Evolutionary conservation across 2,329 filamentous ascomycete species (phyloP).

Genomic region (Emericellopsis cladophorae): DNA sequence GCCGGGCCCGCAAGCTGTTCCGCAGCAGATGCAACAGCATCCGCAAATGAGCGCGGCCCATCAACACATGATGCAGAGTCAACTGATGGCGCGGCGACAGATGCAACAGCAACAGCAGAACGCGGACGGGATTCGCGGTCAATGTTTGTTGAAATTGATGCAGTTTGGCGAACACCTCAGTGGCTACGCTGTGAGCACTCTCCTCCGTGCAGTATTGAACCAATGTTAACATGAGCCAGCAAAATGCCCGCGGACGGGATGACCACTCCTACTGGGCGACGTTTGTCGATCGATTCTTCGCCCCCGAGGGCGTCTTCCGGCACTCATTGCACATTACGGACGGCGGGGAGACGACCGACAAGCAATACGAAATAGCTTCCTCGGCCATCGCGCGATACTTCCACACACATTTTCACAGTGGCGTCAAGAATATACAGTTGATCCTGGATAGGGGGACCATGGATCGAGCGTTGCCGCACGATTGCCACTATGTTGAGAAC

Average conservation of each 20-base stretch:
- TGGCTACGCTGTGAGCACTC: slow-evolving; percentile 34
- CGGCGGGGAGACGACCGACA: slow-evolving; percentile 47
- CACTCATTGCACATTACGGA: slow-evolving; percentile 50
- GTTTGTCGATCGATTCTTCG: slow-evolving; percentile 76
- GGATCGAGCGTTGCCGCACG: slow-evolving; percentile 44
- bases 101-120: slow-evolving; percentile 32
- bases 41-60: slow-evolving; percentile 19
- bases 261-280: slow-evolving; percentile 66
- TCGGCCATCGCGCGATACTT: slow-evolving; percentile 81
- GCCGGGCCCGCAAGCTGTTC: slow-evolving; percentile 23
- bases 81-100: slow-evolving; percentile 22
- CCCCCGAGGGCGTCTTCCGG: slow-evolving; percentile 62
- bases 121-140: slow-evolving; percentile 38
- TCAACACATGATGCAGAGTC: slow-evolving; percentile 19
- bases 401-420: slow-evolving; percentile 76
- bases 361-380: slow-evolving; percentile 77
- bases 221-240: slow-evolving; percentile 4
- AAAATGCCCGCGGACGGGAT: slow-evolving; percentile 48
- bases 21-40: slow-evolving; percentile 13
- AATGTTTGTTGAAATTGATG: slow-evolving; percentile 46
- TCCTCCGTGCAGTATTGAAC: not conserved
- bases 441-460: slow-evolving; percentile 56
- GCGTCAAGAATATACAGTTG: slow-evolving; percentile 75
- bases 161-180: slow-evolving; percentile 52
- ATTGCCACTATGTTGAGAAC: slow-evolving; percentile 65